Percentiles rank a stretch among this genome's conserved stretches.
These are phyloP conservation scores for Eucalyptus polybractea DNA, from an alignment of 345 rosid species.

Conservation along the genomic window DNA sequence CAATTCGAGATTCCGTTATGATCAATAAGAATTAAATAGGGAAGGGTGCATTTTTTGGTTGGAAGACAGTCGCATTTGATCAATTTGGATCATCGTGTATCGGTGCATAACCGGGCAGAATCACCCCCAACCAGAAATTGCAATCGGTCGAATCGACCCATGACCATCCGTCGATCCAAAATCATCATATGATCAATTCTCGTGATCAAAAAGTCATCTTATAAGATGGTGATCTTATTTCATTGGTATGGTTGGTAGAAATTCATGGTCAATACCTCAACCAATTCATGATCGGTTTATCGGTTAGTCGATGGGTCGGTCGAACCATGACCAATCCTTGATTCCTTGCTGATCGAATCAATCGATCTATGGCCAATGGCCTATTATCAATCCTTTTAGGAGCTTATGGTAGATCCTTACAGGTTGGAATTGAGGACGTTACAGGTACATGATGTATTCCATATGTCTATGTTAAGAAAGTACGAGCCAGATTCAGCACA, in stretches of 20 bases:
- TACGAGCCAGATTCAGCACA: too few relatives aligned
- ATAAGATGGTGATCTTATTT: not conserved
- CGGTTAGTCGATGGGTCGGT: rapidly evolving
- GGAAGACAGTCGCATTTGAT: rapidly evolving
- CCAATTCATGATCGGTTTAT: rapidly evolving
- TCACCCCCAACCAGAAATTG: rapidly evolving
- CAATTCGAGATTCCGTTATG: rapidly evolving
- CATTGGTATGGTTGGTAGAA: too few relatives aligned
- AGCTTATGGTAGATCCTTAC: rapidly evolving
- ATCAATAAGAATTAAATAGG: too few relatives aligned
- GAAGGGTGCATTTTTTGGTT: too few relatives aligned
- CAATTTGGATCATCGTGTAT: too few relatives aligned
- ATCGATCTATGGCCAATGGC: not conserved
- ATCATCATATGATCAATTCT: too few relatives aligned
- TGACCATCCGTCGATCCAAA: too few relatives aligned
- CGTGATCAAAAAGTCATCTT: too few relatives aligned
- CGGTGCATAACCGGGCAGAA: rapidly evolving
- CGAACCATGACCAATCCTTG: rapidly evolving
- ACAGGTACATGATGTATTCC: too few relatives aligned
- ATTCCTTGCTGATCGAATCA: too few relatives aligned
- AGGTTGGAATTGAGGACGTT: not conserved
- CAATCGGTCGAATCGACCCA: too few relatives aligned
- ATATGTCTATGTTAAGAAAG: too few relatives aligned
- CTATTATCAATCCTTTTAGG: not conserved
- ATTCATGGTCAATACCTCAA: rapidly evolving